Percentiles rank a stretch among this genome's conserved stretches.
phyloP scores from a whole-genome alignment of 2,329 filamentous ascomycete species.

The Colletotrichum sp. region DNA sequence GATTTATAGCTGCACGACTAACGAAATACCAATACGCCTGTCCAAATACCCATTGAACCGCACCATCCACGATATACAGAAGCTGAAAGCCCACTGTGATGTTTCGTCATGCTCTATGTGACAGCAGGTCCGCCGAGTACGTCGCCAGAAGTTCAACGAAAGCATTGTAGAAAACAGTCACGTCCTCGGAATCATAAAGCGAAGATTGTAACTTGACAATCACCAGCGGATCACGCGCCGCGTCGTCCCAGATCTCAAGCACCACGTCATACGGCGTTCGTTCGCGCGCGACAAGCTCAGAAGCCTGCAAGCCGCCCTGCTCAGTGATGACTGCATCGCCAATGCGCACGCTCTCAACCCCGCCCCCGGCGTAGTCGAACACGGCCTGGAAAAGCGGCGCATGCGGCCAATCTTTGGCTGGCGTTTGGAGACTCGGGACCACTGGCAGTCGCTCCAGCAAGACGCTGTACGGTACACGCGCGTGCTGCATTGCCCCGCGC shows the following conservation, averaged over 20 bases:
- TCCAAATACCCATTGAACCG: accelerated
- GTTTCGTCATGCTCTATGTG: not conserved
- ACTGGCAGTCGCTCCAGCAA: not conserved
- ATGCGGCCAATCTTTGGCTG: not conserved
- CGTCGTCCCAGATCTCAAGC: not conserved
- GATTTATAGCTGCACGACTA: not conserved
- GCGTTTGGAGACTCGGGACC: not conserved
- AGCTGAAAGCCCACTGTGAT: not conserved
- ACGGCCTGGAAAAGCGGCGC: constrained; percentile 1
- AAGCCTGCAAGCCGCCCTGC: not conserved
- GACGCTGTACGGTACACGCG: not conserved
- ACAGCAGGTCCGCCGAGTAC: not conserved
- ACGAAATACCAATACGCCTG: not conserved
- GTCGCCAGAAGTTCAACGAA: not conserved
- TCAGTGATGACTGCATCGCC: not conserved
- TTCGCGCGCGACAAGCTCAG: not conserved
- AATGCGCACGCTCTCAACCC: not conserved
- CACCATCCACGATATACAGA: not conserved
- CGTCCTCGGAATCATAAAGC: not conserved
- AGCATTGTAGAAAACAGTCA: not conserved
- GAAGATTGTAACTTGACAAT: not conserved
- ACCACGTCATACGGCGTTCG: constrained; percentile 4
- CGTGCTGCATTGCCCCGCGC: not conserved
- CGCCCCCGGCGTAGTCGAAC: not conserved
- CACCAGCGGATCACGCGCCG: not conserved